Conservation (phyloP, 2,329 filamentous ascomycete species). For the Pseudopithomyces chartarum region DNA sequence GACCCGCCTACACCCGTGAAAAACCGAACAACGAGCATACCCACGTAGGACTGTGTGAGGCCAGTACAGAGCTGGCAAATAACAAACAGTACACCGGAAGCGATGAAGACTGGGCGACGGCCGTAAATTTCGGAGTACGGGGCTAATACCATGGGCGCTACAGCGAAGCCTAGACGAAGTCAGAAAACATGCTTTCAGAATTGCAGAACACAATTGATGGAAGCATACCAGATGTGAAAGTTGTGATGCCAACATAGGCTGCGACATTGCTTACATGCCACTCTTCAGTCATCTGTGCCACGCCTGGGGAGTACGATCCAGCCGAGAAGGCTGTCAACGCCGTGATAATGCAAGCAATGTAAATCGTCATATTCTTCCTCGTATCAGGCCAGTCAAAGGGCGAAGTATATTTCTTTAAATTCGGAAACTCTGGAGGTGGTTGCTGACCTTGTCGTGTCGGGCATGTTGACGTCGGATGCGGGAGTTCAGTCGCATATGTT, state of each 20-base stretch:
- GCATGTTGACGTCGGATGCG: conserved; percentile 50
- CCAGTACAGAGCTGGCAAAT: conserved; percentile 75
- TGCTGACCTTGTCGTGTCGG: conserved; percentile 37
- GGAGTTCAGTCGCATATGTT: conserved; percentile 65
- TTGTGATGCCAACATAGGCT: conserved; percentile 76
- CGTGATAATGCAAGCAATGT: conserved; percentile 77
- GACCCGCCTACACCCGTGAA: conserved; percentile 78
- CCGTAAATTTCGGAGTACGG: conserved; percentile 90
- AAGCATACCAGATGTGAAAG: conserved; percentile 64
- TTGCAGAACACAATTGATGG: neutral
- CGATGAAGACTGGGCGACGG: conserved; percentile 79
- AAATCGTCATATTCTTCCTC: conserved; percentile 73
- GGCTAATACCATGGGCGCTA: conserved; percentile 86
- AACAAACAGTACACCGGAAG: conserved; percentile 73
- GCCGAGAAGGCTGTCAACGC: conserved; percentile 79
- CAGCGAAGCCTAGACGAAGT: conserved; percentile 66
- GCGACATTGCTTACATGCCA: conserved; percentile 70
- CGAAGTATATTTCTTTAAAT: conserved; percentile 68
- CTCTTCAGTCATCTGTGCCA: conserved; percentile 66
- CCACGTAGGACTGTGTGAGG: conserved; percentile 69
- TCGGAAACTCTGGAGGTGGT: conserved; percentile 62
- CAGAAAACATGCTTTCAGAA: neutral
- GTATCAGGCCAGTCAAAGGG: conserved; percentile 74
- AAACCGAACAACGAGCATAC: conserved; percentile 77
- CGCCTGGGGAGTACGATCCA: conserved; percentile 76